These are phyloP conservation scores for Solanum hybrid DNA, from an alignment of 305 asterid species.

Conservation along the genomic window DNA sequence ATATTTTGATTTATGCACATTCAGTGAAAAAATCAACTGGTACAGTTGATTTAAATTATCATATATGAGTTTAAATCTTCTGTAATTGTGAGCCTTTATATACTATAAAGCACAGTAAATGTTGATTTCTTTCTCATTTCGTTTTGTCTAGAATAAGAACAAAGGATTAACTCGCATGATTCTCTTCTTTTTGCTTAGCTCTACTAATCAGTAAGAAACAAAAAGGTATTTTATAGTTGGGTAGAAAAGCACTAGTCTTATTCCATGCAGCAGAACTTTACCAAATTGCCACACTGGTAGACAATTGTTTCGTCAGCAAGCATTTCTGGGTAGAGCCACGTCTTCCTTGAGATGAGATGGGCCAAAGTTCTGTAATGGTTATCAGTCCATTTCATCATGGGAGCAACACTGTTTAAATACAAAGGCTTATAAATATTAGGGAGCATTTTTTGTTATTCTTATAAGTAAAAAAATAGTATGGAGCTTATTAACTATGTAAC, in stretches of 20 bases:
- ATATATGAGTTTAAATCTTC: neutral
- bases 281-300: slow-evolving; percentile 72
- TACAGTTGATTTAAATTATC: neutral
- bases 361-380: slow-evolving; percentile 81
- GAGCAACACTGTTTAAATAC: slow-evolving; percentile 57
- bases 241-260: neutral
- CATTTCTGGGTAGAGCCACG: slow-evolving; percentile 91
- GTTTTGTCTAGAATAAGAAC: neutral
- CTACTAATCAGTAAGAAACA: neutral
- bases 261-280: slow-evolving; percentile 18
- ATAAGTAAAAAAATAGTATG: neutral
- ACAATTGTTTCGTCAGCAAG: slow-evolving; percentile 85
- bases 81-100: neutral
- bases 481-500: neutral
- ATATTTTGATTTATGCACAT: neutral
- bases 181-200: neutral
- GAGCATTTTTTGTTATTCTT: neutral
- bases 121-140: neutral
- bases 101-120: neutral
- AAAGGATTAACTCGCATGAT: neutral
- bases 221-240: neutral
- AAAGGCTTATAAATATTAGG: neutral
- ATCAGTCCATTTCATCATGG: slow-evolving; percentile 92
- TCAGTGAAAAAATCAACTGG: neutral
- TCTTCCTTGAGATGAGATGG: slow-evolving; percentile 61